Evolutionary conservation across 1,284 basidiomycete species (phyloP).

Genomic region (Xerocomus tenax): DNA sequence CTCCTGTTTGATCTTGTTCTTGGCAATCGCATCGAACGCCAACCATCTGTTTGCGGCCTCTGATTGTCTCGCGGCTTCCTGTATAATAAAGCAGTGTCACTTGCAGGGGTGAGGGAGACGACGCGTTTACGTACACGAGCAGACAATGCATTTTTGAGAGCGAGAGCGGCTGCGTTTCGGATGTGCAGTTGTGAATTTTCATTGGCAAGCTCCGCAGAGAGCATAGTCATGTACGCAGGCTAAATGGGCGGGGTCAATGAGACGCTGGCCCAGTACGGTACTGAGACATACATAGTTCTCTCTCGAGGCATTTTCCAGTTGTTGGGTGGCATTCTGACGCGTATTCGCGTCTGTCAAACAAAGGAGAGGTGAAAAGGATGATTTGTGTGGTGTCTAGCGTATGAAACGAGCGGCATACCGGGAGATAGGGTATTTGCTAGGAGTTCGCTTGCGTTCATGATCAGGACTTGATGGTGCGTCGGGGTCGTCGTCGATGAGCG

Average conservation of each 20-base stretch:
- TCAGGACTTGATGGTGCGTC: conserved; percentile 28
- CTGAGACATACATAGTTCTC: conserved; percentile 70
- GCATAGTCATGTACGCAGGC: conserved; percentile 85
- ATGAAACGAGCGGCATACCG: conserved; percentile 47
- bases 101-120: conserved; percentile 1
- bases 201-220: conserved; percentile 74
- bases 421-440: conserved; percentile 85
- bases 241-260: conserved; percentile 33
- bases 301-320: conserved; percentile 75
- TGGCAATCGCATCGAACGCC: conserved; percentile 57
- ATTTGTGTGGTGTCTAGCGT: conserved; percentile 18
- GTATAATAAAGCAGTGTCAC: conserved; percentile 10
- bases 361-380: conserved; percentile 16
- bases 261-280: conserved; percentile 9
- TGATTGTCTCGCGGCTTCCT: conserved; percentile 74
- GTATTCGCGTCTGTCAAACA: conserved; percentile 59
- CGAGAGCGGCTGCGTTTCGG: conserved; percentile 89
- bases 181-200: conserved; percentile 68
- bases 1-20: conserved; percentile 82
- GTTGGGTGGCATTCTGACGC: conserved; percentile 81
- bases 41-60: conserved; percentile 80
- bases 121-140: conserved; percentile 64
- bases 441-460: conserved; percentile 84
- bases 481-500: conserved; percentile 21
- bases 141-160: conserved; percentile 91